Evolutionary conservation across 2,329 filamentous ascomycete species (phyloP), one percentile per base, ranked within the genome.

Genomic region (Alternaria hordeiaustralica): DNA sequence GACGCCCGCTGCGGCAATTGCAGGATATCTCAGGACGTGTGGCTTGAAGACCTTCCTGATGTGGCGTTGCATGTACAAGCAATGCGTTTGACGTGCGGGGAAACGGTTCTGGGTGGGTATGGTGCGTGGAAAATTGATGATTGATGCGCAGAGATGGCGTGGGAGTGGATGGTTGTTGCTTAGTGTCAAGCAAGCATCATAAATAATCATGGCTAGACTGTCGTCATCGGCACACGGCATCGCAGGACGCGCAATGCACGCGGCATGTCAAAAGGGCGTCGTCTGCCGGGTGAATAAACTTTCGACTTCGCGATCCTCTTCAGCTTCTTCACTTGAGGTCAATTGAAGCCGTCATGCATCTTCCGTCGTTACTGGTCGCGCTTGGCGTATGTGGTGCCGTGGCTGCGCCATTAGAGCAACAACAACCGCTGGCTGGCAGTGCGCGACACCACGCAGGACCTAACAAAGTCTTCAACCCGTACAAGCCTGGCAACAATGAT

Each of bases 401-500:
- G 58, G 71, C 71, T 8, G 77, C 73, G 25, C 74, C 79, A 2
- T 69, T 74, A 61, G 78, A 79, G 26, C 81, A 82, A 62, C 75
- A 80, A 61, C 74, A 80, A 57, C 80, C 82, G 23, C 69, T 82
- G 63, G 66, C 69, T 23, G 71, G 63, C 21, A 71, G 68, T 58
- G 67, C 70, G 56, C 64, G 70, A 63, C 69, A 73, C 65, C 70
- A 72, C 61, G 72, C 73, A 49, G 72, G 72, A 28, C 65, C 70
- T 21, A 68, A 69, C 57, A 72, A 69, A 45, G 61, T 71, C 13
- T 60, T 55, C 13, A 71, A 81, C 4, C 89, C 89, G 0, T 92
- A 90, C 72, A 87, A 83, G 11, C 88, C 88, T 0, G 86, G 81
- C 8, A 81, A 87, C 72, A 83, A 82, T 54, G 89, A 92, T 69